phyloP scores from a whole-genome alignment of 257 asterid genomes.

The Echium plantagineum region DNA sequence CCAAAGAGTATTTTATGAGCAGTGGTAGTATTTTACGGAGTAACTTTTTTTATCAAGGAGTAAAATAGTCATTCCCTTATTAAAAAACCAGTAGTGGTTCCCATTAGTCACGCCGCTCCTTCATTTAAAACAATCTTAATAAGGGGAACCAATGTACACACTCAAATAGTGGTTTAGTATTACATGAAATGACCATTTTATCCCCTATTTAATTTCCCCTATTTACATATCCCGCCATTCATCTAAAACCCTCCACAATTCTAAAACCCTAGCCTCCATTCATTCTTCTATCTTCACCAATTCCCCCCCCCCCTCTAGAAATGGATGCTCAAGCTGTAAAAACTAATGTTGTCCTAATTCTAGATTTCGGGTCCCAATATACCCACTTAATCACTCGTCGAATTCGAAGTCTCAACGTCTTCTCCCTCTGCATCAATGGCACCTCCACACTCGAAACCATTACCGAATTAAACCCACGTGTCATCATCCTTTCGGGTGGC shows the following conservation, averaged over 20 bases:
- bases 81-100: too few relatives aligned
- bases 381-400: constrained; percentile 93
- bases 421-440: constrained; percentile 81
- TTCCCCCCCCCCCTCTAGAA: not conserved
- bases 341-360: constrained; percentile 49
- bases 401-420: constrained; percentile 68
- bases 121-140: too few relatives aligned
- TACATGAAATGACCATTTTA: too few relatives aligned
- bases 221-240: constrained; percentile 45
- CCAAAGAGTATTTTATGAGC: too few relatives aligned
- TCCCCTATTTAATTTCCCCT: too few relatives aligned
- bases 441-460: constrained; percentile 62
- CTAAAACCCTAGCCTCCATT: constrained; percentile 45
- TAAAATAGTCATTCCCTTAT: too few relatives aligned
- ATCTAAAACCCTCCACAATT: not conserved
- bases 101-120: too few relatives aligned
- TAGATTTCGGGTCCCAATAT: constrained; percentile 87
- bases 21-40: too few relatives aligned
- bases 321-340: constrained; percentile 54
- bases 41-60: too few relatives aligned
- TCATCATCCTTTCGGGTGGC: constrained; percentile 87
- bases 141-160: too few relatives aligned
- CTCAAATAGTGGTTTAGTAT: too few relatives aligned
- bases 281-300: too few relatives aligned
- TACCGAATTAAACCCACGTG: constrained; percentile 44